Evolutionary conservation across 257 asterid species (phyloP), one percentile per base, ranked within the genome.

Genomic region (Echium plantagineum): DNA sequence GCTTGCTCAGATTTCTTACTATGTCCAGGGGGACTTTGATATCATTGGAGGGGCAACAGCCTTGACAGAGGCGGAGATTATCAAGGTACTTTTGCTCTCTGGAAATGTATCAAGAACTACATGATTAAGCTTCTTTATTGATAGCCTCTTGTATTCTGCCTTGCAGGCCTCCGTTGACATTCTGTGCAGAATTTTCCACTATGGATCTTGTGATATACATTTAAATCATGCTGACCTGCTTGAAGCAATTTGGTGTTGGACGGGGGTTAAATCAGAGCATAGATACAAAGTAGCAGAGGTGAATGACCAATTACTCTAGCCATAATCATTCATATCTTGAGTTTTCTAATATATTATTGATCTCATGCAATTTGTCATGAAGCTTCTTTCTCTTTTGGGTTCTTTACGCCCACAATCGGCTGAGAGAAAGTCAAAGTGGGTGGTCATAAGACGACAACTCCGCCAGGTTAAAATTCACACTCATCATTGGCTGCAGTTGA

Each of bases 281-380:
- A 79, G 96, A 65, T 94, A 81, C 77, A 91, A 91, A 91, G 96
- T 91, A 20, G 95, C 95, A 48, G 98, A 91, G 89, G 98, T 85
- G 66, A 61, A 60, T 64, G 66, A 54, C 68, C 7, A 35, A 63
- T 53, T 56, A 52, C 20, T 28, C 69, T 58, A 52, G 35, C 5
- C 16, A 42, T 12, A 35, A 42, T 42, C 49, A 13, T 12, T 5
- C 10, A 13, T 10, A 13, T 42, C 16, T 42, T 42, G 17, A 42
- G 49, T 13, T 42, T 42, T 12, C 49, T 64, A n/a, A 55, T 61
- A 59, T 31, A 7, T 48, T 55, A 21, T 35, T 21, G 24, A 63
- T 53, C 63, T 74, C 24, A 30, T 71, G 32, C 10, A 15, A 55
- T 75, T 61, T 31, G 18, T 55, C 54, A 24, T 83, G 83, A 82